Conservation (phyloP, 2,329 filamentous ascomycete species). For the Fusarium citri region DNA sequence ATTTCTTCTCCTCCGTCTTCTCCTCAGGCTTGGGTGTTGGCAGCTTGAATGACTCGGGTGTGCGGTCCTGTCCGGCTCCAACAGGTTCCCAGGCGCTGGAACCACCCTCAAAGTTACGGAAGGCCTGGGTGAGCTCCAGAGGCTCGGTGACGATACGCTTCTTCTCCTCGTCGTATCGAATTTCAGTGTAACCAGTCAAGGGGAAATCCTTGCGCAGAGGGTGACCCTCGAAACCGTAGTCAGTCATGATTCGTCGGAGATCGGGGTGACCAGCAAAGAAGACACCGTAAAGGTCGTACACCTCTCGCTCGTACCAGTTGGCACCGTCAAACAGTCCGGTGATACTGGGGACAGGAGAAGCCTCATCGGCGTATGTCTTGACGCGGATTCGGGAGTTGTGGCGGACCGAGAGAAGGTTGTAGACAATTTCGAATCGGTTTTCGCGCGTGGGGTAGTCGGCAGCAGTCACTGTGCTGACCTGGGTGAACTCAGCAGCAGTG, state of each 20-base stretch:
- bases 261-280: slow-evolving; percentile 97
- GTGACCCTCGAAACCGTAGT: slow-evolving; percentile 99
- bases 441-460: slow-evolving; percentile 96
- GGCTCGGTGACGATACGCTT: slow-evolving; percentile 99
- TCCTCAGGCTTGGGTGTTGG: slow-evolving; percentile 96
- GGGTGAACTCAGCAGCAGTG: slow-evolving; percentile 96
- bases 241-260: slow-evolving; percentile 97
- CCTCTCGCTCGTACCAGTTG: slow-evolving; percentile 98
- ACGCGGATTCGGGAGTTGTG: slow-evolving; percentile 97
- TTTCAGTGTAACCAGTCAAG: slow-evolving; percentile 96
- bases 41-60: slow-evolving; percentile 89
- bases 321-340: slow-evolving; percentile 90
- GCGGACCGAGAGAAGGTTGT: slow-evolving; percentile 94
- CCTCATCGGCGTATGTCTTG: slow-evolving; percentile 99
- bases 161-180: slow-evolving; percentile 99
- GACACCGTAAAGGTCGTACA: slow-evolving; percentile 97
- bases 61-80: slow-evolving; percentile 78
- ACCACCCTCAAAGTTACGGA: slow-evolving; percentile 97
- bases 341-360: slow-evolving; percentile 90
- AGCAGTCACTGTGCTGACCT: slow-evolving; percentile 90
- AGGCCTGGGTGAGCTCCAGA: slow-evolving; percentile 96
- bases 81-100: slow-evolving; percentile 76
- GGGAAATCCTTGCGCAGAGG: slow-evolving; percentile 98
- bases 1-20: slow-evolving; percentile 93
- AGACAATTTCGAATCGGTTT: slow-evolving; percentile 97